Evolutionary conservation across 1,284 basidiomycete species (phyloP).

Genomic region (Athelia psychrophila): DNA sequence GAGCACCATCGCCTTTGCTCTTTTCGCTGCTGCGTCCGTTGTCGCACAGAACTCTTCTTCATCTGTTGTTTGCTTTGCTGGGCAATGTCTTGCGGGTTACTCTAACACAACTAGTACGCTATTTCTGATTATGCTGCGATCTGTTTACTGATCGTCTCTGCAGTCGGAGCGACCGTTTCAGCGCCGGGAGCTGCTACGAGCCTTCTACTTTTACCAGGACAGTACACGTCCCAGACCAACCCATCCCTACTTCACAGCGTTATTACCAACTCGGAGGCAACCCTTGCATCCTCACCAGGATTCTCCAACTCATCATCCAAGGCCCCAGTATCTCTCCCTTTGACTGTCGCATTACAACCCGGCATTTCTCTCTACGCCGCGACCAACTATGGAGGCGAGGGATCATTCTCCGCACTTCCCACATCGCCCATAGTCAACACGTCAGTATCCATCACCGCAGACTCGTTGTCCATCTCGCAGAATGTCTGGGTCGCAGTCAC

Average conservation of each 20-base stretch:
- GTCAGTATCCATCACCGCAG: conserved; percentile 49
- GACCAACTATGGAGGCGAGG: conserved; percentile 59
- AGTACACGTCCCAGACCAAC: conserved; percentile 67
- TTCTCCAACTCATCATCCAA: conserved; percentile 51
- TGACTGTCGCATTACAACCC: conserved; percentile 61
- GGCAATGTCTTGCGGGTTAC: conserved; percentile 75
- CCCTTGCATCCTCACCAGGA: conserved; percentile 55
- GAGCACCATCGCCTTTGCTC: conserved; percentile 40
- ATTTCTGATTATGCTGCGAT: background rate
- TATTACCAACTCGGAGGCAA: conserved; percentile 60
- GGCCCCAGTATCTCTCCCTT: conserved; percentile 51
- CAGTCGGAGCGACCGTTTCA: conserved; percentile 66
- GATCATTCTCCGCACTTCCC: conserved; percentile 56
- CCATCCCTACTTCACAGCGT: conserved; percentile 67
- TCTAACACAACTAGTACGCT: conserved; percentile 67
- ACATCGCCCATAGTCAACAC: conserved; percentile 43
- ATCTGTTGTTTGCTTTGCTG: conserved; percentile 73
- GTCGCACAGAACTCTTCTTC: conserved; percentile 51
- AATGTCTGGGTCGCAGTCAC: conserved; percentile 67
- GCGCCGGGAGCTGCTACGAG: conserved; percentile 47
- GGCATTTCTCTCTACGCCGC: conserved; percentile 62
- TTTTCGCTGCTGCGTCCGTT: conserved; percentile 43
- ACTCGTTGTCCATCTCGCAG: conserved; percentile 59
- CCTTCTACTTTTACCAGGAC: conserved; percentile 67
- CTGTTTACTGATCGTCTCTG: conserved; percentile 10